A percentile compares a stretch with the other conserved stretches of the same genome.
These are phyloP conservation scores for Aphanocladium album DNA, from an alignment of 2,329 filamentous ascomycete species.

Conservation along the genomic window DNA sequence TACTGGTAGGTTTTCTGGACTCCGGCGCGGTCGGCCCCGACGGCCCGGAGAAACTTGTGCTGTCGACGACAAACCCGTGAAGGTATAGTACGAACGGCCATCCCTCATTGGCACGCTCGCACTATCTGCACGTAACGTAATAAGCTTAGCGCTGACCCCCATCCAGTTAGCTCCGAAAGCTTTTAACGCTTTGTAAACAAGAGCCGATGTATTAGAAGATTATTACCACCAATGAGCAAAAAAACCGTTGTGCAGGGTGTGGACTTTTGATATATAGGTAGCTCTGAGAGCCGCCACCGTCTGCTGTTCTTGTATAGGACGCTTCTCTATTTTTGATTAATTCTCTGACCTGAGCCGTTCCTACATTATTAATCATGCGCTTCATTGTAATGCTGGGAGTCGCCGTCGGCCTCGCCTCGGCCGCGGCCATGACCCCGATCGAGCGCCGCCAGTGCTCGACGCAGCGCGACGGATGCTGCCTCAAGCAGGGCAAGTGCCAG, in stretches of 20 bases:
- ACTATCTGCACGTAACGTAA: not conserved
- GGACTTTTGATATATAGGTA: not conserved
- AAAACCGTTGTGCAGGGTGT: not conserved
- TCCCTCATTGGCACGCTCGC: not conserved
- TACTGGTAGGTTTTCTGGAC: not conserved
- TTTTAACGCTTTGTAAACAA: not conserved
- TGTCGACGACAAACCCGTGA: not conserved
- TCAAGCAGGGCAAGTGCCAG: slow-evolving; percentile 1
- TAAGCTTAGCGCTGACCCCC: not conserved
- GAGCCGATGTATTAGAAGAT: not conserved
- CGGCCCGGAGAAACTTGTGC: not conserved
- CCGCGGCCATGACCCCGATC: not conserved
- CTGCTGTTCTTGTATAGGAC: no score
- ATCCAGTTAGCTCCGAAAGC: not conserved
- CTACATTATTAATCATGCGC: not conserved
- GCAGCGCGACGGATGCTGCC: slow-evolving; percentile 9
- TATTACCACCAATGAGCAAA: not conserved
- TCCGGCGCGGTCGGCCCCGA: not conserved
- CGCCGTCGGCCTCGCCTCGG: not conserved
- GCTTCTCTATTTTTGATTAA: not conserved
- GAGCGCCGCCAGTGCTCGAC: slow-evolving; percentile 8
- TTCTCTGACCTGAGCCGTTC: no score
- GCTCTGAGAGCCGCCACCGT: not conserved
- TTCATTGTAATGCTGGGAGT: not conserved
- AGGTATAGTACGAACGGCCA: not conserved